A percentile compares a stretch with the other conserved stretches of the same genome.
phyloP scores from a whole-genome alignment of 768 basidiomycete species.

The Boletus sp. region DNA sequence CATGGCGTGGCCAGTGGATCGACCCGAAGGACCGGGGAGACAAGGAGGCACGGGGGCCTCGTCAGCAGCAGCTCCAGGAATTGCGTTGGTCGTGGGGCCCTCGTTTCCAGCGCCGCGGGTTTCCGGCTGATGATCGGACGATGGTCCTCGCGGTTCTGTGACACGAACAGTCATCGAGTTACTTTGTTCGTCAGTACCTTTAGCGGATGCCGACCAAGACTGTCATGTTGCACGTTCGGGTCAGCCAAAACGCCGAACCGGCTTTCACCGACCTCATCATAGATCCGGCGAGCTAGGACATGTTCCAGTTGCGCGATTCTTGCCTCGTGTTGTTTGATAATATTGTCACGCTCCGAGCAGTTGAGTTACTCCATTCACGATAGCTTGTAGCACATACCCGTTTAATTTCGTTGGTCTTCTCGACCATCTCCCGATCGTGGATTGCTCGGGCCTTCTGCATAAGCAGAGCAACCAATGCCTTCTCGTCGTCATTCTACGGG shows the following conservation, averaged over 20 bases:
- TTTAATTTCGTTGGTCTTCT: slow-evolving; percentile 55
- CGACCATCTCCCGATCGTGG: slow-evolving; percentile 51
- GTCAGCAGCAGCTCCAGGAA: slow-evolving; percentile 5
- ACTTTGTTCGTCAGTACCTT: slow-evolving; percentile 11
- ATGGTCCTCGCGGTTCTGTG: slow-evolving; percentile 7
- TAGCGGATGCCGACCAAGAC: slow-evolving; percentile 9
- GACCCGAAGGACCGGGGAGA: slow-evolving; percentile 14
- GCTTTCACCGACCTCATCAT: slow-evolving; percentile 28
- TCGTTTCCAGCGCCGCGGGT: slow-evolving; percentile 17
- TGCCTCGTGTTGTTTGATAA: slow-evolving; percentile 41
- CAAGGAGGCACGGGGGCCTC: slow-evolving; percentile 7
- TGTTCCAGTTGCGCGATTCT: slow-evolving; percentile 46
- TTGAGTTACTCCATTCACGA: slow-evolving; percentile 7
- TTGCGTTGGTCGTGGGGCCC: slow-evolving; percentile 7
- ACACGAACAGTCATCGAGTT: slow-evolving; percentile 9
- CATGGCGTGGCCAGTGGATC: slow-evolving; percentile 16
- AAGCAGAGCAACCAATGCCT: slow-evolving; percentile 44
- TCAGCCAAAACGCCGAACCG: slow-evolving; percentile 13
- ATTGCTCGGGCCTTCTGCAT: slow-evolving; percentile 43
- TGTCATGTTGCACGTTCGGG: slow-evolving; percentile 12
- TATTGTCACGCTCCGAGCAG: slow-evolving; percentile 43
- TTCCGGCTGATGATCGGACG: slow-evolving; percentile 16
- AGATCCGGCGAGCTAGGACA: slow-evolving; percentile 43
- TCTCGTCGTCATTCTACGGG: slow-evolving; percentile 47
- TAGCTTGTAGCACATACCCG: slow-evolving; percentile 35